Evolutionary conservation across 257 asterid genomes (phyloP).

Genomic region (Solanum pinnatisectum): DNA sequence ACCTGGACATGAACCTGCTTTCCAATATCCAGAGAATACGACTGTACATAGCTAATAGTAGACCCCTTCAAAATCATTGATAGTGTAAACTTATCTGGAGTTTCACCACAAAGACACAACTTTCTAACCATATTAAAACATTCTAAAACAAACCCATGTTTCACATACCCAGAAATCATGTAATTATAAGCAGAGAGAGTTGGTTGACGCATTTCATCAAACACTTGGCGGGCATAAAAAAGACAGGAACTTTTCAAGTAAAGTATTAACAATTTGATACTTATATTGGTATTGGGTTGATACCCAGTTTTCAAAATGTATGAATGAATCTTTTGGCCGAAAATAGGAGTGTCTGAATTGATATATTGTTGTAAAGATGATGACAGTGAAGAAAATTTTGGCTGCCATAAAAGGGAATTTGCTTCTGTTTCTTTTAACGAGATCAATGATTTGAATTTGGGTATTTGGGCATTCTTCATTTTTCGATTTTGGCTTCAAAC

Average conservation of each 20-base stretch:
- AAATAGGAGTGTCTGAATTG: conserved; percentile 59
- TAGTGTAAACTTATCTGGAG: conserved; percentile 57
- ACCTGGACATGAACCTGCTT: conserved; percentile 63
- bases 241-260: conserved; percentile 39
- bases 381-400: conserved; percentile 26
- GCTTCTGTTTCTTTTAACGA: background rate
- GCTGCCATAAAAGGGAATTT: conserved; percentile 3
- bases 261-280: conserved; percentile 64
- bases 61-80: conserved; percentile 78
- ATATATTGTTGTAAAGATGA: conserved; percentile 45
- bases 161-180: conserved; percentile 64
- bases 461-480: background rate
- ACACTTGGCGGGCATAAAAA: conserved; percentile 48
- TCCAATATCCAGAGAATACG: conserved; percentile 10
- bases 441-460: background rate
- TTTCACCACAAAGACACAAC: conserved; percentile 36
- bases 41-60: conserved; percentile 13
- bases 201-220: conserved; percentile 64
- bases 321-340: conserved; percentile 75
- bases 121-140: conserved; percentile 47
- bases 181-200: conserved; percentile 75
- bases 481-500: background rate
- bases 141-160: conserved; percentile 32
- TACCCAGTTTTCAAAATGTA: conserved; percentile 62
- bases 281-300: conserved; percentile 47